Percentiles rank a stretch among this genome's conserved stretches.
Conservation (phyloP, 139 green algal genomes). For the Chlorella vulgaris region DNA sequence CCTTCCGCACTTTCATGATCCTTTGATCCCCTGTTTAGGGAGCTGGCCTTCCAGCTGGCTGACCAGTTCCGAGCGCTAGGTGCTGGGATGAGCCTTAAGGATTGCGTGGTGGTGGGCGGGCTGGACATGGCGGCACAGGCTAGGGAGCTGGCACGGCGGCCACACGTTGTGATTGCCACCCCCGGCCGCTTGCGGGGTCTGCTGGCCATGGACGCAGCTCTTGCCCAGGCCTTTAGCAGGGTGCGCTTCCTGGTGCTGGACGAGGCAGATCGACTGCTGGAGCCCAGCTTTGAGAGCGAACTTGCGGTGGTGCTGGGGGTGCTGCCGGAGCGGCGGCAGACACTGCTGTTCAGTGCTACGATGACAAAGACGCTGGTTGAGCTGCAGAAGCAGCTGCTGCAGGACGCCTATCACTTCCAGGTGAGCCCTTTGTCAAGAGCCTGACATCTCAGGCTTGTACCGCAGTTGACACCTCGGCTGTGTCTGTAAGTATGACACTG, state of each 20-base stretch:
- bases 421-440: background rate
- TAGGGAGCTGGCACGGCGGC: slow-evolving; percentile 69
- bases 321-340: slow-evolving; percentile 80
- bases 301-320: slow-evolving; percentile 52
- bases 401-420: slow-evolving; percentile 73
- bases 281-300: slow-evolving; percentile 80
- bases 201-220: slow-evolving; percentile 46
- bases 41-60: slow-evolving; percentile 95
- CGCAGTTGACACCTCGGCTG: too few relatives aligned
- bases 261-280: slow-evolving; percentile 94
- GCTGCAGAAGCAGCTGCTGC: slow-evolving; percentile 56
- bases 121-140: slow-evolving; percentile 87
- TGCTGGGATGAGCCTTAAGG: slow-evolving; percentile 75
- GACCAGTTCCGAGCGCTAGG: slow-evolving; percentile 94
- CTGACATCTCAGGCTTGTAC: too few relatives aligned
- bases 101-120: slow-evolving; percentile 87
- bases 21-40: too few relatives aligned
- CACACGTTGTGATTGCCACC: slow-evolving; percentile 96
- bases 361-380: slow-evolving; percentile 79
- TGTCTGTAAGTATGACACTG: too few relatives aligned
- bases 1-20: background rate
- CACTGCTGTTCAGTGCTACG: slow-evolving; percentile 96
- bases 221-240: slow-evolving; percentile 52
- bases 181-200: slow-evolving; percentile 83
- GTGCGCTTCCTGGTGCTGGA: slow-evolving; percentile 90